Conservation (phyloP, 2,329 filamentous ascomycete genomes). For the Fusarium graminum region DNA sequence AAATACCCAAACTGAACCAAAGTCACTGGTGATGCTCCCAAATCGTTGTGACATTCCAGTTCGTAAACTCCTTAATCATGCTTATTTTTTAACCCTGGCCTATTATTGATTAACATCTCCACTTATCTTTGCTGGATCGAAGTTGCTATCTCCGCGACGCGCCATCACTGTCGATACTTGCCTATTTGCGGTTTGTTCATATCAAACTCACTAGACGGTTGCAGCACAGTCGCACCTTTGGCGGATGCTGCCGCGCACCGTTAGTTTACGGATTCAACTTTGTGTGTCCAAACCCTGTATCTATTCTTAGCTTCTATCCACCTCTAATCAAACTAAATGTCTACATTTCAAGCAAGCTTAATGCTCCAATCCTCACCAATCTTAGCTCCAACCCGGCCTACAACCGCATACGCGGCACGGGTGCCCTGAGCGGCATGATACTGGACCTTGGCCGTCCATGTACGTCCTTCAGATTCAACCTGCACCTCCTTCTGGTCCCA, state of each 20-base stretch:
- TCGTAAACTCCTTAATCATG: conserved; percentile 23
- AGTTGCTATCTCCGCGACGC: conserved; percentile 20
- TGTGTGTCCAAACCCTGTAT: conserved; percentile 13
- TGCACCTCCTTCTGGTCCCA: conserved; percentile 77
- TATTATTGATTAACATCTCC: conserved; percentile 14
- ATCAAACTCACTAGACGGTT: conserved; percentile 5
- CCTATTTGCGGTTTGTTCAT: conserved; percentile 11
- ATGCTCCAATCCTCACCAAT: conserved; percentile 69
- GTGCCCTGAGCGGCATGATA: conserved; percentile 65
- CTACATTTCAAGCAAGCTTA: conserved; percentile 49
- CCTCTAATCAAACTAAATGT: conserved; percentile 35
- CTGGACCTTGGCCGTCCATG: conserved; percentile 70
- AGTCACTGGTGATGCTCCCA: conserved; percentile 3
- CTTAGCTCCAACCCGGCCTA: conserved; percentile 64
- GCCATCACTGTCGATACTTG: conserved; percentile 41
- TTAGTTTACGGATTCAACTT: neutral
- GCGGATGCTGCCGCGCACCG: conserved; percentile 32
- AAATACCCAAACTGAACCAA: neutral
- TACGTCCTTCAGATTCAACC: conserved; percentile 66
- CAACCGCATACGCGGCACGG: conserved; percentile 64
- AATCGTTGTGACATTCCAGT: neutral
- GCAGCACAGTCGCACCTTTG: conserved; percentile 4
- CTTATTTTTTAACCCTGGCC: conserved; percentile 27
- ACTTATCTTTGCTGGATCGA: conserved; percentile 14
- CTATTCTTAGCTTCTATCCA: conserved; percentile 42